Evolutionary conservation across 306 rosid species (phyloP).

Genomic region (Gillenia trifoliata): DNA sequence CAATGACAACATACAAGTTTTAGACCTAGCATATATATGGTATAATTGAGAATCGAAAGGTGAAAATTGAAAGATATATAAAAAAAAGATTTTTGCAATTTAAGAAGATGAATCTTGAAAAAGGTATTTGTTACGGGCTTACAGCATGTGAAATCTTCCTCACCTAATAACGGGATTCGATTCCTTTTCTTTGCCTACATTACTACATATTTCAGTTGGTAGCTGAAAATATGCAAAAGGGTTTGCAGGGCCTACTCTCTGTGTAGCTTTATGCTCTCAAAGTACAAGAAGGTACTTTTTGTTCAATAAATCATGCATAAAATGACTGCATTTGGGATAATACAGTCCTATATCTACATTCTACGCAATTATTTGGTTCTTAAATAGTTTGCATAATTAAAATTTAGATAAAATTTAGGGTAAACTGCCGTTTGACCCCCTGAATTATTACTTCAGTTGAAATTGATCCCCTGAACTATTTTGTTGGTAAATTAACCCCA

Average conservation of each 20-base stretch:
- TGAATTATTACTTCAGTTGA: too few species aligned
- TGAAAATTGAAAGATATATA: too few species aligned
- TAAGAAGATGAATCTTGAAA: background rate
- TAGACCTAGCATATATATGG: background rate
- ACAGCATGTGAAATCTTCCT: background rate
- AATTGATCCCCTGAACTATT: too few species aligned
- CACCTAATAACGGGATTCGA: constrained; percentile 13
- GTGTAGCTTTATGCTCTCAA: background rate
- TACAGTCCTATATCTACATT: too few species aligned
- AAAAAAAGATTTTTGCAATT: too few species aligned
- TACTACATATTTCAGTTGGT: background rate
- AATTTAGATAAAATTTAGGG: too few species aligned
- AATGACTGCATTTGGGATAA: background rate
- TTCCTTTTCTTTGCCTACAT: constrained; percentile 10
- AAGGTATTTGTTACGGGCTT: too few species aligned
- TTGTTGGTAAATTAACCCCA: too few species aligned
- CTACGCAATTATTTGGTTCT: too few species aligned
- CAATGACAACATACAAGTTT: too few species aligned
- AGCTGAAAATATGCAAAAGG: background rate
- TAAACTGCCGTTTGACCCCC: too few species aligned
- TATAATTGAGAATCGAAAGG: background rate
- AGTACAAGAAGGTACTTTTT: background rate
- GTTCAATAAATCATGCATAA: background rate
- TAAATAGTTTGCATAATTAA: too few species aligned
- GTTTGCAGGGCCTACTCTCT: background rate